phyloP scores from a whole-genome alignment of 2,329 filamentous ascomycete genomes.

The Didymella pinodella region DNA sequence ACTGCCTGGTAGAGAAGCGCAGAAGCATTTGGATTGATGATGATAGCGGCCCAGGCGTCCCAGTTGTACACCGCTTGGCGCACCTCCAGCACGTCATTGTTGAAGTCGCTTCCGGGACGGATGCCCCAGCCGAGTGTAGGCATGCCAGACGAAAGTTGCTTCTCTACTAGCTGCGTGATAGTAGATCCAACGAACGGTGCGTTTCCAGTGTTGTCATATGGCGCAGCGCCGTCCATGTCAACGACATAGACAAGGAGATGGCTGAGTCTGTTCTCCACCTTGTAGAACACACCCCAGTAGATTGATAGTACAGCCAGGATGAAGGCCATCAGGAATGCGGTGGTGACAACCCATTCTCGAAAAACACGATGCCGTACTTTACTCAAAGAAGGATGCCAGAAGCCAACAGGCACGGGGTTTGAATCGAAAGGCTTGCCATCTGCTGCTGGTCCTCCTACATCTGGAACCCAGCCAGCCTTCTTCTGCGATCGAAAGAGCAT shows the following conservation, averaged over 20 bases:
- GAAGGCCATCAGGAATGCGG: conserved; percentile 62
- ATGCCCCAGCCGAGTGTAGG: conserved; percentile 61
- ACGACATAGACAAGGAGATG: conserved; percentile 64
- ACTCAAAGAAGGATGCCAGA: conserved; percentile 54
- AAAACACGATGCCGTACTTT: conserved; percentile 53
- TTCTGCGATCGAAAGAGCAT: conserved; percentile 17
- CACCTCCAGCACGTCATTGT: conserved; percentile 64
- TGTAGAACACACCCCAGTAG: conserved; percentile 67
- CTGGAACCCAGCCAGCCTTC: conserved; percentile 15
- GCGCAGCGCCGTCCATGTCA: conserved; percentile 67
- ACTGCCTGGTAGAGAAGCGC: conserved; percentile 64
- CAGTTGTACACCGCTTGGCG: conserved; percentile 67
- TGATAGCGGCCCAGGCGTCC: conserved; percentile 67
- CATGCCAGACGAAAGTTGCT: conserved; percentile 52
- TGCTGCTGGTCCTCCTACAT: conserved; percentile 19
- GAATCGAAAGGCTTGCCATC: conserved; percentile 24
- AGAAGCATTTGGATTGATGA: conserved; percentile 70
- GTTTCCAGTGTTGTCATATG: conserved; percentile 55
- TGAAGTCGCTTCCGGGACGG: conserved; percentile 60
- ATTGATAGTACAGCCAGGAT: conserved; percentile 65
- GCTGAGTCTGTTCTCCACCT: conserved; percentile 57
- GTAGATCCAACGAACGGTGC: conserved; percentile 65
- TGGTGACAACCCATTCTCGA: conserved; percentile 54
- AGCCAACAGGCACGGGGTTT: conserved; percentile 52
- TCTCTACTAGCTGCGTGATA: conserved; percentile 57